phyloP scores from a whole-genome alignment of 2,329 filamentous ascomycete species.

The Sporothrix variecibatus region DNA sequence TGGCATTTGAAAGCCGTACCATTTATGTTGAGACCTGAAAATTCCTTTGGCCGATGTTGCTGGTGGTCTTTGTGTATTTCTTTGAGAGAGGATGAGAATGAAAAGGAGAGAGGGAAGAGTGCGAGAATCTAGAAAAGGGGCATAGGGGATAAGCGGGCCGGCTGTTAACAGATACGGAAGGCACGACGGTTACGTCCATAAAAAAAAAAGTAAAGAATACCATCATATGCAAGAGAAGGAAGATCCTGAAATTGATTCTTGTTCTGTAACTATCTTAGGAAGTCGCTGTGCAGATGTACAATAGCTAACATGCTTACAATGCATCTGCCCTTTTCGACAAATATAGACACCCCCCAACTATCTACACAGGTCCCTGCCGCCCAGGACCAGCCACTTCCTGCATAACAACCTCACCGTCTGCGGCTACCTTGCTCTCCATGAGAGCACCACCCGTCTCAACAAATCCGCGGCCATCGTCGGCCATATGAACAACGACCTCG shows the following conservation, averaged over 20 bases:
- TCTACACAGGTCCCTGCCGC: not conserved
- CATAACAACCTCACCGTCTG: not conserved
- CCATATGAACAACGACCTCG: slow-evolving; percentile 22
- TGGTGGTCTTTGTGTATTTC: not conserved
- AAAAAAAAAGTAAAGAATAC: not conserved
- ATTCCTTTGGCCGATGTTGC: too few species aligned
- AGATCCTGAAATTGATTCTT: not conserved
- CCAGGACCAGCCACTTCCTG: not conserved
- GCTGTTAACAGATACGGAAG: not conserved
- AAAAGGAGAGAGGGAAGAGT: not conserved
- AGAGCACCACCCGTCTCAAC: slow-evolving; percentile 18
- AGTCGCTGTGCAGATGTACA: not conserved
- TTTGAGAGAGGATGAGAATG: not conserved
- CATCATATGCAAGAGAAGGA: not conserved
- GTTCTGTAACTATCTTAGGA: not conserved
- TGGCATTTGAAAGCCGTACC: too few species aligned
- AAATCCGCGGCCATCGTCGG: slow-evolving; percentile 20
- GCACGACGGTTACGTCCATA: not conserved
- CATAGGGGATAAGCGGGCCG: not conserved
- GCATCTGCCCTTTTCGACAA: not conserved
- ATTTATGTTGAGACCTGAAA: too few species aligned
- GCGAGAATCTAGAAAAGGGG: not conserved
- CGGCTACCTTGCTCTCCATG: slow-evolving; percentile 3
- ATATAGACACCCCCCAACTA: not conserved
- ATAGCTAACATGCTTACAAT: not conserved